A percentile compares a stretch with the other conserved stretches of the same genome.
Evolutionary conservation across 2,329 filamentous ascomycete species (phyloP).

Genomic region (Sclerotinia borealis): DNA sequence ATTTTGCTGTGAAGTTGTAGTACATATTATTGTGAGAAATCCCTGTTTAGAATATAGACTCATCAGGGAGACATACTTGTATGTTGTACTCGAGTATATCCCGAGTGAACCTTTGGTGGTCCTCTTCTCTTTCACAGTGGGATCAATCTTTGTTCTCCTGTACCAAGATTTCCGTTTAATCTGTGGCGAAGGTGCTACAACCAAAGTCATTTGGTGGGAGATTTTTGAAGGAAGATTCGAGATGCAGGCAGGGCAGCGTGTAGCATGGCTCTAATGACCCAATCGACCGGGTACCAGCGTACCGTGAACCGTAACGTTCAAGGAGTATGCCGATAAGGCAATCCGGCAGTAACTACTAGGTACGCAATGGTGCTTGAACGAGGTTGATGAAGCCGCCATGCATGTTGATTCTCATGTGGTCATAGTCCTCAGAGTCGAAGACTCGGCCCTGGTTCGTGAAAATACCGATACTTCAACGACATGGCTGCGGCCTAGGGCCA

Average conservation of each 20-base stretch:
- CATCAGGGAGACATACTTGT: conserved; percentile 4
- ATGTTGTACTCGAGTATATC: conserved; percentile 6
- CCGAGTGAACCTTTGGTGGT: conserved; percentile 4
- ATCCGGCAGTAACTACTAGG: neutral
- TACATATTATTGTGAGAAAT: neutral
- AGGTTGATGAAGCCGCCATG: neutral
- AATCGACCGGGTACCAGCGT: neutral
- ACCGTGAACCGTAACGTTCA: neutral
- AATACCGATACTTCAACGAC: too few species aligned
- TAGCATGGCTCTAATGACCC: neutral
- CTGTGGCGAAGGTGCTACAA: neutral
- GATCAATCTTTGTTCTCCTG: neutral
- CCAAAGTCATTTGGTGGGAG: neutral
- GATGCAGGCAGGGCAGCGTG: neutral
- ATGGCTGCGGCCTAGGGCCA: neutral
- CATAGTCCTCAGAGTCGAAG: too few species aligned
- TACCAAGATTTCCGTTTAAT: neutral
- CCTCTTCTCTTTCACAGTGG: conserved; percentile 1
- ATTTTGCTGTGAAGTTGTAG: neutral
- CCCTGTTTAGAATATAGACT: neutral
- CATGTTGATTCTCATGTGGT: too few species aligned
- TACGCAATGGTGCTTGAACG: neutral
- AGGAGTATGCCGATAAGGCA: neutral
- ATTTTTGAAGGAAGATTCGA: neutral
- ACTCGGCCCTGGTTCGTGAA: neutral